Evolutionary conservation across 2,329 filamentous ascomycete genomes (phyloP), one percentile per base, ranked within the genome.

Genomic region (Fusarium sp.): DNA sequence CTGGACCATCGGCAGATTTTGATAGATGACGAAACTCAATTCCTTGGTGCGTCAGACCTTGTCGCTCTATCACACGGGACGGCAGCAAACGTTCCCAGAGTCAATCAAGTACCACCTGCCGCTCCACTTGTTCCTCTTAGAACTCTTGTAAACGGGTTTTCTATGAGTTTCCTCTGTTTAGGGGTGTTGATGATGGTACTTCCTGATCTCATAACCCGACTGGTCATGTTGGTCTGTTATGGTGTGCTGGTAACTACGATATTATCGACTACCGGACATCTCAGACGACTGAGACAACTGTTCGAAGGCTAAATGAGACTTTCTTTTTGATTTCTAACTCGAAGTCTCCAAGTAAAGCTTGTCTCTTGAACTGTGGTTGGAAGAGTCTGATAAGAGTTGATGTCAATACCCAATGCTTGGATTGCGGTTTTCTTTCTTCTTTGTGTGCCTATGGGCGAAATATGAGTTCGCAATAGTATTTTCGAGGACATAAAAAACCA

Each of bases 1-100:
- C 86, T 93, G 46, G 80, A 83, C 12, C 83, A 80, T 15, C 55
- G 84, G 87, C 64, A 82, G 83, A 11, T 73, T 17, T 86, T 94
- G 50, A 86, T 87, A 41, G 84, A 89, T 44, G 76, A 81, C 13
- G 92, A 94, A 79, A 85, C 86, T 5, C 83, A 83, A 7, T 93
- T 93, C 74, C 84, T 93, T 9, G 85, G 89, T 13, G 46, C 53
- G 29, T 10, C 53, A 25, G 71, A 73, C 35, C 71, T 73, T 29
- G 31, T 71, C n/a, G 58, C 46, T 14, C 35, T 73, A 17, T 45
- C 62, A 11, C 62, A 46, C 20, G 52, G 45, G 20, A 44, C 56
- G 33, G 45, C 42, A n/a, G 27, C 65, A n/a, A 67, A 68, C 29
- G 20, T 58, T 31, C 55, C 38, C n/a, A 42, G 38, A 46, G 29